phyloP scores from a whole-genome alignment of 805 yeast species.

The Lipomyces lipofer region DNA sequence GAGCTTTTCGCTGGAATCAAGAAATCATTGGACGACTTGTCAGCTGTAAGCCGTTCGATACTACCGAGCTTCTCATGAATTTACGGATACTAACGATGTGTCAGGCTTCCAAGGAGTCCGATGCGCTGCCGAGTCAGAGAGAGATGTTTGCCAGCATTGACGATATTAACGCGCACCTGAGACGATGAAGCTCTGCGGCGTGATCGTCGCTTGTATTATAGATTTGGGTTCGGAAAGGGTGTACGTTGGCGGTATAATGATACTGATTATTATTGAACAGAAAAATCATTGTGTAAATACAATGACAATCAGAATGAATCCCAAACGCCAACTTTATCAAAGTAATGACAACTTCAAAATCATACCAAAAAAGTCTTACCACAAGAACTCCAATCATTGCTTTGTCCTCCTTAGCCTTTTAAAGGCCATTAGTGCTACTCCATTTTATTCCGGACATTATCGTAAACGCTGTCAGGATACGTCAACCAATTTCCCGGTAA shows the following conservation, averaged over 20 bases:
- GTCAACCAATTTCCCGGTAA: neutral
- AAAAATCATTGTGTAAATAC: neutral
- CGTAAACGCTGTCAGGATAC: slow-evolving; percentile 6
- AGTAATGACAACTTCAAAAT: too few species aligned
- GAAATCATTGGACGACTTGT: slow-evolving; percentile 11
- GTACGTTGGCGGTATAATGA: neutral
- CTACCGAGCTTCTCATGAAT: neutral
- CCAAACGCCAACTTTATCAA: too few species aligned
- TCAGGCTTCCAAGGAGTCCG: slow-evolving; percentile 19
- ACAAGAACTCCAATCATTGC: too few species aligned
- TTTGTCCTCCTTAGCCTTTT: too few species aligned
- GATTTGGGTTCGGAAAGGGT: neutral
- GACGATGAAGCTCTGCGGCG: neutral
- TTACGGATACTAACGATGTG: neutral
- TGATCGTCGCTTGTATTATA: slow-evolving; percentile 1
- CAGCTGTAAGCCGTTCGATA: slow-evolving; percentile 6
- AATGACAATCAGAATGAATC: too few species aligned
- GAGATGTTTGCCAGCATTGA: slow-evolving; percentile 15
- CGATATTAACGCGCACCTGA: slow-evolving; percentile 6
- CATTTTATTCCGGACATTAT: neutral
- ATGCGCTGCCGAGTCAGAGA: slow-evolving; percentile 17
- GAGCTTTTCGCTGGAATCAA: slow-evolving; percentile 6
- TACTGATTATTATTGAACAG: neutral
- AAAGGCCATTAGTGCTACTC: too few species aligned
- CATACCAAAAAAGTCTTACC: too few species aligned